Evolutionary conservation across 495 filamentous ascomycete species (phyloP).

Genomic region (Hypoxylon trugodes): DNA sequence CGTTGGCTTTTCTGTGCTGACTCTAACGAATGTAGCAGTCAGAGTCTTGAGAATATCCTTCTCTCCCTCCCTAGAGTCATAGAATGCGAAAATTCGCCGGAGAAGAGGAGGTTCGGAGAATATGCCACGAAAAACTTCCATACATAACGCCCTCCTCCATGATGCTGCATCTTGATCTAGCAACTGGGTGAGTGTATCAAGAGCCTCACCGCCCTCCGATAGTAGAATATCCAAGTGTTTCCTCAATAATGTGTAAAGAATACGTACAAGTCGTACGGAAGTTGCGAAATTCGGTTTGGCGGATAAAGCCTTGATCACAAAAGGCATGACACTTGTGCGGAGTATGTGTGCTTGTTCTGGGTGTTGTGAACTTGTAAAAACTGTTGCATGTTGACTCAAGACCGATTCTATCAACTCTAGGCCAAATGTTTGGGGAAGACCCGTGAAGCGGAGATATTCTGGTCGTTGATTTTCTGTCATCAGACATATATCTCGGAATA

Average conservation of each 20-base stretch:
- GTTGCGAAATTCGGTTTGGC: slow-evolving; percentile 82
- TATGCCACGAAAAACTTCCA: slow-evolving; percentile 88
- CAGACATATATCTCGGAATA: slow-evolving; percentile 90
- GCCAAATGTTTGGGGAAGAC: slow-evolving; percentile 80
- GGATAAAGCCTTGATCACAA: slow-evolving; percentile 78
- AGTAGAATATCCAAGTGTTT: slow-evolving; percentile 77
- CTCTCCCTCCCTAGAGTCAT: slow-evolving; percentile 75
- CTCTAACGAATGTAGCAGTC: slow-evolving; percentile 81
- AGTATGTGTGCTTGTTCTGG: slow-evolving; percentile 82
- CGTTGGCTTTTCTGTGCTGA: slow-evolving; percentile 88
- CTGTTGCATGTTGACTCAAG: slow-evolving; percentile 80
- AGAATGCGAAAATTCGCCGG: slow-evolving; percentile 80
- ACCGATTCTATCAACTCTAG: slow-evolving; percentile 92
- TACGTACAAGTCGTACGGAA: slow-evolving; percentile 80
- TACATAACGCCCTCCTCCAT: slow-evolving; percentile 89
- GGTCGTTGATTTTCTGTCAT: slow-evolving; percentile 84
- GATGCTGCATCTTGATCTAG: slow-evolving; percentile 81
- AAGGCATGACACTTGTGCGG: slow-evolving; percentile 81
- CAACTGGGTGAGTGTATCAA: slow-evolving; percentile 85
- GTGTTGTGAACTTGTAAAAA: slow-evolving; percentile 71
- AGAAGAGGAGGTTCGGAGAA: slow-evolving; percentile 81
- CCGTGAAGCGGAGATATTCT: slow-evolving; percentile 77
- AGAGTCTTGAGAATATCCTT: slow-evolving; percentile 82
- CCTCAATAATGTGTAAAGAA: slow-evolving; percentile 80
- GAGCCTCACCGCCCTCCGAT: slow-evolving; percentile 82